Base-by-base conservation (phyloP, 2,329 filamentous ascomycete species). In the Helotiales sp. region DNA sequence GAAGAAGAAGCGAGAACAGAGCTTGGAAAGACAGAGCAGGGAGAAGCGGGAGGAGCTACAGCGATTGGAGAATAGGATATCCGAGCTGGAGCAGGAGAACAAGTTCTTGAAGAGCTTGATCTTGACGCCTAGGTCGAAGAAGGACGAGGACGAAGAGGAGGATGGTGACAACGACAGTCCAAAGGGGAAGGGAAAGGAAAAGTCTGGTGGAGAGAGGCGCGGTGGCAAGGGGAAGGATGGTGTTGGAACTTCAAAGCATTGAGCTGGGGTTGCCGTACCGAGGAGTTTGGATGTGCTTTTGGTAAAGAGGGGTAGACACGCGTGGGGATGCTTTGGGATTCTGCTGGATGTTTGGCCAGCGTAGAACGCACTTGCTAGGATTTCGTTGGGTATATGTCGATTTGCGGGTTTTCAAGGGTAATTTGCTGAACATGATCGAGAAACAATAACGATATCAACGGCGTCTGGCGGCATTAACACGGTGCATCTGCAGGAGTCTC, bases 1-100 rank as follows among this genome's bases (percentile, higher is more conserved):
- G 85, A 96, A 96, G 86, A 96, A 96, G 82, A 89, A 93, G 75
- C 86, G 91, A 49, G 91, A 96, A 77, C 88, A 92, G 72, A 87
- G 88, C 13, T 83, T 96, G 49, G 90, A 93, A 74, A 85, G 85
- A 68, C 87, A 84, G 8, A 86, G 90, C 69, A 89, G 91, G 73
- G 91, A 96, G 67, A 89, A 93, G 74, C 83, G 84, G 29, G 88
- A 93, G 42, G 91, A 90, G 76, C 88, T 93, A 52, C 79, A 82
- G 34, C 77, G 78, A 17, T 81, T 96, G 12, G 90, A 96, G 75
- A 81, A 80, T 65, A 85, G 85, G 60, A 86, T 93, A 44, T 80
- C 81, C 55, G 87, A 91, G 69, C 81, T 93, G 25, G 87, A 91
- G 76, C 88, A 87, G 68, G 88, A 91, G 76, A 91, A 91, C 75